Evolutionary conservation across 257 asterid species (phyloP).

Genomic region (Capsicum chinense): DNA sequence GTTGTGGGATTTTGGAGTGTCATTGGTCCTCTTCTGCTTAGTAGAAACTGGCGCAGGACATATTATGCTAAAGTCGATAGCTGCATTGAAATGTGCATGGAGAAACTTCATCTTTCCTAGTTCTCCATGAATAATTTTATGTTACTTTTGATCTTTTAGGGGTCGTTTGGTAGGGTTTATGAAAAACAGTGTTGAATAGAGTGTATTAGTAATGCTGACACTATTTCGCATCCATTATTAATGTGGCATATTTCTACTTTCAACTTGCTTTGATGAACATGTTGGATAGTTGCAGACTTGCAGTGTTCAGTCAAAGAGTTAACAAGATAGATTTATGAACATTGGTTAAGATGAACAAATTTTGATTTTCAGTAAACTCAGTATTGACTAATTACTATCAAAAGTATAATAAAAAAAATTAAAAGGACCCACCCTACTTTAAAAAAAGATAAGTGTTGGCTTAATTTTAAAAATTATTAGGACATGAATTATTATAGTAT

Average conservation of each 20-base stretch:
- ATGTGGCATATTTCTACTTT: not conserved
- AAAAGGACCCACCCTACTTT: not conserved
- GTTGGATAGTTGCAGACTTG: not conserved
- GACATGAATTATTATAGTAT: not conserved
- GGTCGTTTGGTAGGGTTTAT: not conserved
- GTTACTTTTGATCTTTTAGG: not conserved
- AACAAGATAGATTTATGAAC: not conserved
- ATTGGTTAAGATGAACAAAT: not conserved
- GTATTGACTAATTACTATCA: not conserved
- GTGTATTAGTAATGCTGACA: not conserved
- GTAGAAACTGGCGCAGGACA: constrained; percentile 31
- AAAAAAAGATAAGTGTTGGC: not conserved
- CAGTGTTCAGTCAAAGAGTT: not conserved
- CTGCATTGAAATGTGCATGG: constrained; percentile 26
- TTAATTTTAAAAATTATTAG: not conserved
- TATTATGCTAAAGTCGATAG: constrained; percentile 30
- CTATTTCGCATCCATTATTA: not conserved
- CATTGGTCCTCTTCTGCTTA: constrained; percentile 28
- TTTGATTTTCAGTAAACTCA: not conserved
- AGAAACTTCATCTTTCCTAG: constrained; percentile 19
- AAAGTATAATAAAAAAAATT: not conserved
- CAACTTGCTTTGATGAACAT: constrained; percentile 13
- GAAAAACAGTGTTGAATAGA: not conserved
- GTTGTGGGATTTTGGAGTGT: constrained; percentile 38
- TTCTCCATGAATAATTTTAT: not conserved